These are phyloP conservation scores for Moringa oleifera DNA, from an alignment of 345 rosid species.

Conservation along the genomic window DNA sequence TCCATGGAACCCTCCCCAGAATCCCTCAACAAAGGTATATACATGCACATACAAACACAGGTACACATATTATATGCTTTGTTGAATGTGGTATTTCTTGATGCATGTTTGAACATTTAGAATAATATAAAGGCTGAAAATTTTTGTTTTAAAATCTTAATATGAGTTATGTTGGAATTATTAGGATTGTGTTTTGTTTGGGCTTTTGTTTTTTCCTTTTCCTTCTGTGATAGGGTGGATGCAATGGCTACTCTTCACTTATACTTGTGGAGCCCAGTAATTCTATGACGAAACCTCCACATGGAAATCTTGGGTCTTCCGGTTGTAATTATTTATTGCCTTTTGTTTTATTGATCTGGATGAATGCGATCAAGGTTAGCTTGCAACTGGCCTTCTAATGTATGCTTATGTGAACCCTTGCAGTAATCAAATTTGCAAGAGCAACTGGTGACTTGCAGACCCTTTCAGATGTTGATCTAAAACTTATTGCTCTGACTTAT, in stretches of 20 bases:
- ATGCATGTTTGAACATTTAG: not conserved
- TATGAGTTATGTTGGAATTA: too few relatives aligned
- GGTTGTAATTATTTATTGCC: too few relatives aligned
- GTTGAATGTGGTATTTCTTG: not conserved
- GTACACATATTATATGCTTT: not conserved
- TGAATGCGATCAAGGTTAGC: not conserved
- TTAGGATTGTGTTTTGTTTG: too few relatives aligned
- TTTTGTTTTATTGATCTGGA: not conserved
- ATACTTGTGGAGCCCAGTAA: too few relatives aligned
- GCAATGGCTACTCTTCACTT: too few relatives aligned
- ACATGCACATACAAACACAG: not conserved
- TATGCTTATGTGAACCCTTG: not conserved
- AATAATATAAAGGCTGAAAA: too few relatives aligned
- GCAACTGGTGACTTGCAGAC: conserved; percentile 92
- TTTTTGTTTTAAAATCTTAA: not conserved
- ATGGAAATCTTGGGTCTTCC: too few relatives aligned
- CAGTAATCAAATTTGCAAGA: conserved; percentile 77
- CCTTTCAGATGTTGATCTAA: conserved; percentile 83
- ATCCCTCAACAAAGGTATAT: conserved; percentile 63
- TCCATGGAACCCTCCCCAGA: conserved; percentile 87
- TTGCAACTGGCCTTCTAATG: not conserved
- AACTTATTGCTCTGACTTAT: conserved; percentile 75
- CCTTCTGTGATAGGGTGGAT: too few relatives aligned
- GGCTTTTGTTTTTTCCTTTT: too few relatives aligned
- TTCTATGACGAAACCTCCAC: too few relatives aligned